These are phyloP conservation scores for Leishmania turanica DNA, from an alignment of 208 protist species.

Conservation along the genomic window DNA sequence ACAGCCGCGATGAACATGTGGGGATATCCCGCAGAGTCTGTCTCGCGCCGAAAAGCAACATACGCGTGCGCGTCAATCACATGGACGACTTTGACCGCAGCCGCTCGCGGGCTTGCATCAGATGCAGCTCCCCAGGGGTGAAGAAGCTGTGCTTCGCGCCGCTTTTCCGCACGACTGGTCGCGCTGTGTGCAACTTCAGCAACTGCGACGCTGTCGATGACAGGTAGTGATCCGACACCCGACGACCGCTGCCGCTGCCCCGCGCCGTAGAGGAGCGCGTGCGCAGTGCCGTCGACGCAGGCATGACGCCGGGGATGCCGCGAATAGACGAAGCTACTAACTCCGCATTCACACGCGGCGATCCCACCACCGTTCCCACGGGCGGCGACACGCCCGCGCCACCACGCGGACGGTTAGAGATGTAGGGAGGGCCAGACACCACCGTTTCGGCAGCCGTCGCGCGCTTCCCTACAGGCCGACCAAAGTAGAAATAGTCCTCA, in stretches of 20 bases:
- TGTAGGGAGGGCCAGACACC: constrained; percentile 16
- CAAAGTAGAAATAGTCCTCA: constrained; percentile 90
- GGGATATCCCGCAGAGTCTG: not conserved
- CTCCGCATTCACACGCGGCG: constrained; percentile 40
- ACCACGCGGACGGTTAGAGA: not conserved
- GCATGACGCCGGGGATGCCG: not conserved
- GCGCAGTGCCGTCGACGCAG: not conserved
- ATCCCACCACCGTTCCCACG: constrained; percentile 45
- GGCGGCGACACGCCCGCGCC: constrained; percentile 39
- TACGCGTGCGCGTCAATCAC: not conserved
- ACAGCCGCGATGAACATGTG: not conserved
- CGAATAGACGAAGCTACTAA: constrained; percentile 2
- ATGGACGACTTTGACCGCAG: constrained; percentile 33
- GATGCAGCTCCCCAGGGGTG: constrained; percentile 74
- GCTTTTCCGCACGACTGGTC: constrained; percentile 18
- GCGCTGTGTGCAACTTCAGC: constrained; percentile 21
- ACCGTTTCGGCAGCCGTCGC: constrained; percentile 1
- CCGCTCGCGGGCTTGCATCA: constrained; percentile 62
- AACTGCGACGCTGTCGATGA: constrained; percentile 25
- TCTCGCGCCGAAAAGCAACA: not conserved
- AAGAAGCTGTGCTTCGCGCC: constrained; percentile 23
- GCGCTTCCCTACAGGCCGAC: constrained; percentile 20
- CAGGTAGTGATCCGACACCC: constrained; percentile 10
- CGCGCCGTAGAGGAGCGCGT: constrained; percentile 4
- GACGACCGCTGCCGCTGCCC: constrained; percentile 2